phyloP scores from a whole-genome alignment of 2,329 filamentous ascomycete species.

The Chalaropsis thielavioides region DNA sequence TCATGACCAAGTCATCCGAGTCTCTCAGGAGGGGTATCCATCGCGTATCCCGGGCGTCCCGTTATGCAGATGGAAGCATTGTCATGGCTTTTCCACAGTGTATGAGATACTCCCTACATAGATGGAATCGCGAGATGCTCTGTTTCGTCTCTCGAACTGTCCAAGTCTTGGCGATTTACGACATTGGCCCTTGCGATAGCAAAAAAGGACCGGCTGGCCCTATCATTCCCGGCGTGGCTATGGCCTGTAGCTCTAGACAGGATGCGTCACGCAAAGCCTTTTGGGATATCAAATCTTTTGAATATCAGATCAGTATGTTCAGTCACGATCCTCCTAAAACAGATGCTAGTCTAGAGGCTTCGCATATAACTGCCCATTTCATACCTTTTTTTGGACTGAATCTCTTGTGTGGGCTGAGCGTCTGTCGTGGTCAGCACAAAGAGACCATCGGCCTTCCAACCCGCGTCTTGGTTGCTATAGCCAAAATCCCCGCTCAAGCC shows the following conservation, averaged over 20 bases:
- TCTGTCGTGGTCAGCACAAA: not conserved
- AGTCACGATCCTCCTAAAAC: not conserved
- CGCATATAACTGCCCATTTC: not conserved
- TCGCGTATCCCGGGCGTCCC: not conserved
- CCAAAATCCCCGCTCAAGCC: not conserved
- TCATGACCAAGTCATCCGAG: not conserved
- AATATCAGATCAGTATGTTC: not conserved
- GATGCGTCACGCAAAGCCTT: not conserved
- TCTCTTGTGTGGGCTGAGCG: not conserved
- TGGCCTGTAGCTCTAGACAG: not conserved
- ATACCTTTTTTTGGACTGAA: slow-evolving; percentile 3
- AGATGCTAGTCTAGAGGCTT: not conserved
- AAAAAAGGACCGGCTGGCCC: not conserved
- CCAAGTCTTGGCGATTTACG: not conserved
- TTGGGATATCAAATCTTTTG: too few relatives aligned
- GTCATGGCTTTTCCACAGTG: not conserved
- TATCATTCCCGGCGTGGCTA: not conserved
- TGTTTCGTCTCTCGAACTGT: not conserved
- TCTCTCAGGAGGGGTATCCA: not conserved
- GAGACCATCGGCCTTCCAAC: not conserved
- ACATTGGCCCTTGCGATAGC: not conserved
- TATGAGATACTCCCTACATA: not conserved
- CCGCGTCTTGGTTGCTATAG: not conserved
- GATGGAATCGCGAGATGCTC: not conserved
- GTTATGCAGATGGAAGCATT: not conserved